A percentile compares a stretch with the other conserved stretches of the same genome.
Evolutionary conservation across 1,284 basidiomycete species (phyloP).

Genomic region (Trichosporon sp.): DNA sequence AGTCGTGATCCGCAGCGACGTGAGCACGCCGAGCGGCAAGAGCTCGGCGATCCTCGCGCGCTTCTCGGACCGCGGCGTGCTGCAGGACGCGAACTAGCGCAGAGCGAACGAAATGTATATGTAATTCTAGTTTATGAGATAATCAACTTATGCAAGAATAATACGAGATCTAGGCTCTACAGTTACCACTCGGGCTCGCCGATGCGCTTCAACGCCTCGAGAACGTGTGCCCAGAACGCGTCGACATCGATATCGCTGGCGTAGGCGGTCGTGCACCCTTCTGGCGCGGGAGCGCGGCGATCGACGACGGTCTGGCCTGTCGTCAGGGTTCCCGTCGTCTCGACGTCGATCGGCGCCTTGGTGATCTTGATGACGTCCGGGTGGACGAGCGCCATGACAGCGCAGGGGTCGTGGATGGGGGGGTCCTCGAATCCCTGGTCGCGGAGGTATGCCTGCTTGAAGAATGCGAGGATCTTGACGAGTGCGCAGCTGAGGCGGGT

Average conservation of each 20-base stretch:
- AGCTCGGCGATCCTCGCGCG: conserved; percentile 9
- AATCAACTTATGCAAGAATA: background rate
- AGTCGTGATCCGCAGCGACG: conserved; percentile 5
- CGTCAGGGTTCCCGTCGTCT: conserved; percentile 16
- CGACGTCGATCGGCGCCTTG: conserved; percentile 11
- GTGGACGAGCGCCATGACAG: conserved; percentile 20
- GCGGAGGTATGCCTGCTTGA: conserved; percentile 9
- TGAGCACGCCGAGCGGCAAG: conserved; percentile 15
- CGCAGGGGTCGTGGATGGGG: conserved; percentile 22
- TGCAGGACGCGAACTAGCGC: background rate
- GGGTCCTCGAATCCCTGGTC: conserved; percentile 17
- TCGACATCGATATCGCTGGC: conserved; percentile 17
- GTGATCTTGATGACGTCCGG: conserved; percentile 5
- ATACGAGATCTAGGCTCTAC: background rate
- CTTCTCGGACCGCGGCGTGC: background rate
- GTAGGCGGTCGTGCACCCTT: conserved; percentile 11
- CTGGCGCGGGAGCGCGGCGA: conserved; percentile 1
- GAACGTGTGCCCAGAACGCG: conserved; percentile 18
- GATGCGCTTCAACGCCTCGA: conserved; percentile 16
- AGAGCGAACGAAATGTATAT: background rate
- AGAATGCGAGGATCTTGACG: conserved; percentile 15
- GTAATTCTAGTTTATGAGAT: background rate
- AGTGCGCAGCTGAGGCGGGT: conserved; percentile 14
- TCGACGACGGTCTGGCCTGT: conserved; percentile 21
- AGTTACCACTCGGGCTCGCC: conserved; percentile 9